phyloP scores from a whole-genome alignment of 768 basidiomycete species.

The Trametes elegans region DNA sequence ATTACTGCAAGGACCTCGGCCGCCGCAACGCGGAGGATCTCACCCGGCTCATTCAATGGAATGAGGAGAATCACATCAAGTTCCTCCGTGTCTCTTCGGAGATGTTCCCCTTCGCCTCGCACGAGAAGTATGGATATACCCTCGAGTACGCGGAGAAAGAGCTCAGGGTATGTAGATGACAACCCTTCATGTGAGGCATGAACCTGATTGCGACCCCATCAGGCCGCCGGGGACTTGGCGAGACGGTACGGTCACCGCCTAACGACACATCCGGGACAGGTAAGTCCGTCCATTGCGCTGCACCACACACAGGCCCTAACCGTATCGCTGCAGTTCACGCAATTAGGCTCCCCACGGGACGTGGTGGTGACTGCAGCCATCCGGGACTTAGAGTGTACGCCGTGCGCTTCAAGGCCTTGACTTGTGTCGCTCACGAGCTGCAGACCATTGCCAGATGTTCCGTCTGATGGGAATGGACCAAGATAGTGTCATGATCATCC shows the following conservation, averaged over 20 bases:
- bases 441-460: constrained; percentile 83
- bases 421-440: neutral
- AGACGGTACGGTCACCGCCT: constrained; percentile 56
- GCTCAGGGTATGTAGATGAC: constrained; percentile 36
- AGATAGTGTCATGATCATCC: constrained; percentile 89
- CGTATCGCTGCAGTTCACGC: constrained; percentile 51
- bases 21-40: constrained; percentile 74
- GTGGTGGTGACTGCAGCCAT: constrained; percentile 74
- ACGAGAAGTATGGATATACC: constrained; percentile 75
- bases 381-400: constrained; percentile 65
- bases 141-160: constrained; percentile 68
- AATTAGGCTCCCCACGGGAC: constrained; percentile 75
- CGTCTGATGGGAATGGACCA: constrained; percentile 76
- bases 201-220: too few relatives aligned
- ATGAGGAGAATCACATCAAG: constrained; percentile 80
- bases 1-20: constrained; percentile 81
- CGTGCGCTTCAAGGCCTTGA: too few relatives aligned
- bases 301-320: neutral
- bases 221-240: constrained; percentile 44
- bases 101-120: constrained; percentile 92
- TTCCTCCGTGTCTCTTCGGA: constrained; percentile 89
- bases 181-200: neutral
- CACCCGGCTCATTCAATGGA: constrained; percentile 81
- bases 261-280: constrained; percentile 86
- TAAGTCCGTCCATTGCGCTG: neutral